Percentiles rank a stretch among this genome's conserved stretches.
Evolutionary conservation across 2,329 filamentous ascomycete genomes (phyloP).

Genomic region (Microcyclospora tardicrescens): DNA sequence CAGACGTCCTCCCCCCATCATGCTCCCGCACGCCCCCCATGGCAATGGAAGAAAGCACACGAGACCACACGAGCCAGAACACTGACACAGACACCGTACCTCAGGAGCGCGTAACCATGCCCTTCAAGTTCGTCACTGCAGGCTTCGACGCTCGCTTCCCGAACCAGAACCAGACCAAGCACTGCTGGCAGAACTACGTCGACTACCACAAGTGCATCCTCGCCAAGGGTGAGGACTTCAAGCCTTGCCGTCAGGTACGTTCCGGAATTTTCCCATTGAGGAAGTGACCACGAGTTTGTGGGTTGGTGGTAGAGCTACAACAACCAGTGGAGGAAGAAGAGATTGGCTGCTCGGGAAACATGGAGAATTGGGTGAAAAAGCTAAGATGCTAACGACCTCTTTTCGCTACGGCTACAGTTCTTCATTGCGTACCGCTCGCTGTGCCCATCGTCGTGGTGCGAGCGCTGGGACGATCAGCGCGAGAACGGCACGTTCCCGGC

Average conservation of each 20-base stretch:
- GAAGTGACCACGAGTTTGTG: neutral
- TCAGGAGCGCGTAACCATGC: slow-evolving; percentile 76
- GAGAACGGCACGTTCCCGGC: slow-evolving; percentile 46
- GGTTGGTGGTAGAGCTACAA: neutral
- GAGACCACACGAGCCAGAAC: no score
- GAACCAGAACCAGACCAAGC: slow-evolving; percentile 96
- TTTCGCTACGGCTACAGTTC: slow-evolving; percentile 48
- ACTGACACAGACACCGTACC: neutral
- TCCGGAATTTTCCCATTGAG: neutral
- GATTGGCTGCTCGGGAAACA: neutral
- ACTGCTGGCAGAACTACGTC: slow-evolving; percentile 99
- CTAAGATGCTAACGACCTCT: neutral
- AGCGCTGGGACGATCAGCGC: slow-evolving; percentile 95
- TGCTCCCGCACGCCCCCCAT: neutral
- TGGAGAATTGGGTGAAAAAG: neutral
- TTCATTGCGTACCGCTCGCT: slow-evolving; percentile 92
- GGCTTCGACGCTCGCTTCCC: slow-evolving; percentile 99
- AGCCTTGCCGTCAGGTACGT: slow-evolving; percentile 83
- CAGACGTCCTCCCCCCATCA: neutral
- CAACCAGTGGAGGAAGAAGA: neutral
- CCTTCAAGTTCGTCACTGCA: slow-evolving; percentile 99
- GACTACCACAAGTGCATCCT: slow-evolving; percentile 99
- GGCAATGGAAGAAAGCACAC: neutral
- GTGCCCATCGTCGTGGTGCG: slow-evolving; percentile 88
- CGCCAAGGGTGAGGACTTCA: slow-evolving; percentile 97